Percentiles rank a stretch among this genome's conserved stretches.
These are phyloP conservation scores for Adenanthera pavonina DNA, from an alignment of 306 rosid genomes.

Conservation along the genomic window DNA sequence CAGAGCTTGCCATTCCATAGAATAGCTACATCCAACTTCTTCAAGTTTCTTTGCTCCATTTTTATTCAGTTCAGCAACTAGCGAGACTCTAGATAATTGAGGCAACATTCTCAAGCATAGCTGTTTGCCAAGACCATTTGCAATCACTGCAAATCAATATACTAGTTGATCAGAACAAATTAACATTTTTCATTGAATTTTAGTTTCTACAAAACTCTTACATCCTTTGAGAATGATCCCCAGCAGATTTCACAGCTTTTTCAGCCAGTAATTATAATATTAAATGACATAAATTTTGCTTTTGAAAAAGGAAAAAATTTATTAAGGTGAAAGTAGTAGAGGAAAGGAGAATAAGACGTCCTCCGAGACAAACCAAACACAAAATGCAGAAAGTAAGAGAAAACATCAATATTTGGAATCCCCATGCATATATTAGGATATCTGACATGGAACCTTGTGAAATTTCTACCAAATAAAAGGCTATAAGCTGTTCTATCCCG, in stretches of 20 bases:
- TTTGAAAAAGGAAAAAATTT: background rate
- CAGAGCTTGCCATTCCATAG: conserved; percentile 58
- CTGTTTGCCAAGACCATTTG: conserved; percentile 68
- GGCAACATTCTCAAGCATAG: conserved; percentile 88
- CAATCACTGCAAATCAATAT: conserved; percentile 67
- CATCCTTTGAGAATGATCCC: background rate
- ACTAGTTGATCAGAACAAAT: conserved; percentile 33
- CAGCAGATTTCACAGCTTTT: background rate
- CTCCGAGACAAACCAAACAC: conserved; percentile 2
- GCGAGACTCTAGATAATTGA: conserved; percentile 64
- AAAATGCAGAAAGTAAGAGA: conserved; percentile 22
- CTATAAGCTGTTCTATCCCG: background rate
- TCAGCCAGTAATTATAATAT: conserved; percentile 8
- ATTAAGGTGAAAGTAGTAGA: background rate
- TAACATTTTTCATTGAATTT: conserved; percentile 21
- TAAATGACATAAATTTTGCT: background rate
- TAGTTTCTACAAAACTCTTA: background rate
- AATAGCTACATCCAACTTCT: conserved; percentile 70
- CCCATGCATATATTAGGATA: background rate
- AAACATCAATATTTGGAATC: background rate
- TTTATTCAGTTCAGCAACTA: conserved; percentile 60
- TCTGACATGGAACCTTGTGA: background rate
- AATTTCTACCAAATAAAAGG: conserved; percentile 5
- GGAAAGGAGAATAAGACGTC: background rate
- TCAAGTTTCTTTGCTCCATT: conserved; percentile 42